Evolutionary conservation across 768 basidiomycete genomes (phyloP), one percentile per base, ranked within the genome.

Genomic region (Mycena rebaudengoi): DNA sequence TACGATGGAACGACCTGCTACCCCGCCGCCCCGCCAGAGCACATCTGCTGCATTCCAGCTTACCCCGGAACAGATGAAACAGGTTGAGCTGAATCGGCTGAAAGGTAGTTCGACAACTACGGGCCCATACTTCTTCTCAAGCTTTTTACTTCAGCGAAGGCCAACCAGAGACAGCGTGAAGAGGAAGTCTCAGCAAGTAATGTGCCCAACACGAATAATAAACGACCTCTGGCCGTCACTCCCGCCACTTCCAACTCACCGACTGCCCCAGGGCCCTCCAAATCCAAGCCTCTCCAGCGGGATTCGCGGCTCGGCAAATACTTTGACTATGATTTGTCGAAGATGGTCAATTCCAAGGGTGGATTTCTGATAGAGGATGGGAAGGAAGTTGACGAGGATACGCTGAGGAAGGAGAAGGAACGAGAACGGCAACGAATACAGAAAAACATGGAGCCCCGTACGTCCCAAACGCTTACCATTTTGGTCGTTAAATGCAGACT

Each of bases 341-440:
- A 98, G 82, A 93, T 98, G 89, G 91, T 95, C 72, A 98, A 99
- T 75, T 91, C 95, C 8, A 92, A 96, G 74, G 98, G 97, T 51
- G 98, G 98, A 1, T 99, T 98, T 76, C 77, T 99, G 71, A 83
- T 97, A 6, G 94, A 97, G 66, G 96, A 97, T 43, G 89, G 87
- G n/a, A 87, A 88, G 67, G 91, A 92, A 65, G 84, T 88, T 2
- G 89, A 94, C 69, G 94, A 93, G 60, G 89, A 91, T 25, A 77
- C 88, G 62, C 82, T 88, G 46, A 78, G 88, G 65, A 92, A 91
- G 74, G 91, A 96, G 78, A 91, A 89, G 69, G 89, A 92, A 74
- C 80, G 94, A 46, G 93, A 97, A 78, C 80, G 87, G 70, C 84
- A 94, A 76, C 84, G 93, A 60, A 87, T 91, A 44, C 79, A 85